Base-by-base conservation (phyloP, 2,329 filamentous ascomycete species). In the Xylaria sp. region DNA sequence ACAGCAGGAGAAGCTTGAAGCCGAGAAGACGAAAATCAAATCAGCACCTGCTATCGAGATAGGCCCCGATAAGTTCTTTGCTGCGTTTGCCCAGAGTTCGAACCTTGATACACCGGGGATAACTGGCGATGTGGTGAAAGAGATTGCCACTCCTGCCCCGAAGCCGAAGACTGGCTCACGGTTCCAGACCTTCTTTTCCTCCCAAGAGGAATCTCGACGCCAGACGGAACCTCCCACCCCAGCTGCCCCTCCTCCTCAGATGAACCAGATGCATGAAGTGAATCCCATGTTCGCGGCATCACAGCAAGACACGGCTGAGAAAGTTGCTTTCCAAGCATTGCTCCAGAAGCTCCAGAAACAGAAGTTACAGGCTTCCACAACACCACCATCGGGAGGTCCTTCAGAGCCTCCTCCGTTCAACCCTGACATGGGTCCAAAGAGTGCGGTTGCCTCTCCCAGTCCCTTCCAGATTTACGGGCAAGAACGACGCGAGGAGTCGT, bases 311-410 rank as follows among this genome's bases (percentile, higher is more conserved):
- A 83, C 86, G 48, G 59, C 66, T n/a, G 92, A 96, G 66, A 91
- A 91, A 71, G 89, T 92, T 70, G 92, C 91, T 1, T 96, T 97
- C 72, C 85, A 91, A 61, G 84, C 87, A 41, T 83, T 97, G 42
- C 77, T 96, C 34, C 84, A 89, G 63, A 95, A 96, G 80, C 82
- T 96, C 39, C 88, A 92, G 56, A 77, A 77, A 52, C 82, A 84
- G 54, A 80, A 75, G 1, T 55, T 74, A 6, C 65, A 72, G 41
- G 63, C 65, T 59, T 75, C 70, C 41, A 74, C n/a, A n/a, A n/a
- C 75, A 44, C 78, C 81, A 22, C 77, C 79, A 11, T 75, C 78
- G 8, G 68, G 57, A 22, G 65, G 61, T 4, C 66, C 67, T 48
- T 50, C 64, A 3, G 68, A 69, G 21, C 65, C 66, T 17, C 65